Evolutionary conservation across 192 early-diverging fungal species (phyloP).

Genomic region (Spizellomyces sp.): DNA sequence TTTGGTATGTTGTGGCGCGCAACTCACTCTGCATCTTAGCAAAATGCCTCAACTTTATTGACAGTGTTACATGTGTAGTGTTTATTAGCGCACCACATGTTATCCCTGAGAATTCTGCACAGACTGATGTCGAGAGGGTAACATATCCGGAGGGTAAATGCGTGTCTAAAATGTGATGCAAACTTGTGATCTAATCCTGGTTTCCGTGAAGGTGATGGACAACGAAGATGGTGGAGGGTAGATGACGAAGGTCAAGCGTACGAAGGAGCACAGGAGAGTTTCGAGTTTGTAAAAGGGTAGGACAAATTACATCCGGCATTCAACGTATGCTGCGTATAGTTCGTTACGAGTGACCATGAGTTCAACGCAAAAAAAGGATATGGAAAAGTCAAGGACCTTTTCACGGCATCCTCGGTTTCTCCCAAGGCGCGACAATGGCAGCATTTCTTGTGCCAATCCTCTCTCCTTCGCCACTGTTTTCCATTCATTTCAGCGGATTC

Average conservation of each 20-base stretch:
- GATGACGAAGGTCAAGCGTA: slow-evolving; percentile 30
- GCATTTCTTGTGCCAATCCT: slow-evolving; percentile 35
- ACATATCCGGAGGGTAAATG: background rate
- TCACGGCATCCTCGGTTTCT: slow-evolving; percentile 51
- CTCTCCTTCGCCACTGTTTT: slow-evolving; percentile 29
- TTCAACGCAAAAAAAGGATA: slow-evolving; percentile 14
- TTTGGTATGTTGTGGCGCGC: slow-evolving; percentile 7
- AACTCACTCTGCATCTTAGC: no score
- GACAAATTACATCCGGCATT: background rate
- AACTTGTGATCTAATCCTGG: no score
- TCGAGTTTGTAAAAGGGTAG: slow-evolving; percentile 30
- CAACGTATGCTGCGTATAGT: background rate
- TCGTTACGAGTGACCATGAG: background rate
- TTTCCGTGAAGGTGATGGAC: slow-evolving; percentile 21
- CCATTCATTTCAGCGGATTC: slow-evolving; percentile 43
- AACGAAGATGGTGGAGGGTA: slow-evolving; percentile 33
- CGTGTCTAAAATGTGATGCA: background rate
- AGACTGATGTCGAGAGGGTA: background rate
- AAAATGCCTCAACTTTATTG: no score
- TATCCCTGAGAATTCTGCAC: background rate
- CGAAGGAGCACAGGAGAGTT: slow-evolving; percentile 36
- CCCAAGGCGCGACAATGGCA: slow-evolving; percentile 50
- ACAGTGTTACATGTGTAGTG: background rate
- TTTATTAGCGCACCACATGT: slow-evolving; percentile 28
- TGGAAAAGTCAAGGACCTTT: slow-evolving; percentile 44